Evolutionary conservation across 208 protist genomes (phyloP), one percentile per base, ranked within the genome.

Genomic region (Crithidia expoeki): DNA sequence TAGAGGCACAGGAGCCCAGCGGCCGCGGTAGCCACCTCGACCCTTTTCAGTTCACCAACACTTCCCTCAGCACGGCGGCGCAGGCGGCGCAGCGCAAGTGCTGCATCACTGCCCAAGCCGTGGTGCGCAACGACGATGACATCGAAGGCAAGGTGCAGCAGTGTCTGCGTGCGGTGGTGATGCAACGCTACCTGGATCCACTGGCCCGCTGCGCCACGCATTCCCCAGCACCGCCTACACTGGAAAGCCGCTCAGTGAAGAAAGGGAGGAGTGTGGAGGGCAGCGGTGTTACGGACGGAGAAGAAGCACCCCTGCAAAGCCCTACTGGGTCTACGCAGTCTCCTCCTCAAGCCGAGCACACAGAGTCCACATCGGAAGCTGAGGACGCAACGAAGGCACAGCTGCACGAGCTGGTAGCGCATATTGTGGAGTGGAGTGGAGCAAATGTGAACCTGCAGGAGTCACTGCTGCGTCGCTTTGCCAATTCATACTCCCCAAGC

Each of bases 1-100:
- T 80, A 21, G 87, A 92, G 44, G 78, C 79, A 17, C 81, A 86
- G 21, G 89, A 89, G 50, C 21, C 40, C 49, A 40, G 25, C 40
- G 69, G 63, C 4, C 62, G 65, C 17, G 33, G 49, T 38, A 69
- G 74, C 46, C 67, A 72, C 30, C 62, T 80, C 36, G 63, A 72
- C 46, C 74, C 74, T 12, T 80, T 80, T 34, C 62, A 66, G 4
- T 71, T 74, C 33, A 47, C 74, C 46, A 23, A 30, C n/a, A 17
- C 40, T 2, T 28, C 49, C 27, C 32, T 42, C 33, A 46, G 33
- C 40, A 58, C 74, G 17, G 72, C 58, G 3, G 66, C 51, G 28
- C 58, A 83, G 38, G 44, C 63, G 34, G 70, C 81, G 30, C 69
- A 83, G 63, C 76, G 80, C 17, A 90, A 86, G 62, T 80, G 79